Evolutionary conservation across 305 asterid genomes (phyloP).

Genomic region (Salvia sclarea): DNA sequence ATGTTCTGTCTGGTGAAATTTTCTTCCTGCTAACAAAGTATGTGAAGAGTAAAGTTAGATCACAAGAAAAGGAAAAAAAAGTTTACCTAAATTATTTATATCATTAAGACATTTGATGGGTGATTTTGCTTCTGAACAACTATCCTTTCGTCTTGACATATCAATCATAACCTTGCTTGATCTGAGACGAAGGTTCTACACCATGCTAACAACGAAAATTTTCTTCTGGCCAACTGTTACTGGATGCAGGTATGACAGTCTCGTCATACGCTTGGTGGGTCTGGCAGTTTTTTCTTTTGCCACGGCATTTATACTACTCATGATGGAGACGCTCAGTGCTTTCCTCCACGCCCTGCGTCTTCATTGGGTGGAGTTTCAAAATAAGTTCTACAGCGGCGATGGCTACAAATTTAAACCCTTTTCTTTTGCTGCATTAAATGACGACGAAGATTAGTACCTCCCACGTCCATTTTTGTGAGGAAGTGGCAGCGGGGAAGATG

Average conservation of each 20-base stretch:
- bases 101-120: background rate
- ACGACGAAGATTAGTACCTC: conserved; percentile 51
- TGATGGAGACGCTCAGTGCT: conserved; percentile 99
- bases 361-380: conserved; percentile 97
- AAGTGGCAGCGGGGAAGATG: conserved; percentile 33
- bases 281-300: conserved; percentile 89
- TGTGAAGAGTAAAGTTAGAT: background rate
- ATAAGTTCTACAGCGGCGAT: conserved; percentile 86
- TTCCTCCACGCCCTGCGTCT: conserved; percentile 97
- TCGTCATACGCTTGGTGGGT: conserved; percentile 71
- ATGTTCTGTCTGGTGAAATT: background rate
- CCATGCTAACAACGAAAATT: background rate
- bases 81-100: background rate
- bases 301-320: conserved; percentile 83
- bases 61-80: background rate
- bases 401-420: conserved; percentile 93
- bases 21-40: background rate
- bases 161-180: background rate
- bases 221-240: conserved; percentile 2
- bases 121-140: background rate
- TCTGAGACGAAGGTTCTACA: background rate
- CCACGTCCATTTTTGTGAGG: conserved; percentile 28
- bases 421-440: conserved; percentile 68
- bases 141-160: background rate
- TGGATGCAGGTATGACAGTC: conserved; percentile 70